These are phyloP conservation scores for Lactarius psammicola DNA, from an alignment of 768 basidiomycete genomes.

Conservation along the genomic window DNA sequence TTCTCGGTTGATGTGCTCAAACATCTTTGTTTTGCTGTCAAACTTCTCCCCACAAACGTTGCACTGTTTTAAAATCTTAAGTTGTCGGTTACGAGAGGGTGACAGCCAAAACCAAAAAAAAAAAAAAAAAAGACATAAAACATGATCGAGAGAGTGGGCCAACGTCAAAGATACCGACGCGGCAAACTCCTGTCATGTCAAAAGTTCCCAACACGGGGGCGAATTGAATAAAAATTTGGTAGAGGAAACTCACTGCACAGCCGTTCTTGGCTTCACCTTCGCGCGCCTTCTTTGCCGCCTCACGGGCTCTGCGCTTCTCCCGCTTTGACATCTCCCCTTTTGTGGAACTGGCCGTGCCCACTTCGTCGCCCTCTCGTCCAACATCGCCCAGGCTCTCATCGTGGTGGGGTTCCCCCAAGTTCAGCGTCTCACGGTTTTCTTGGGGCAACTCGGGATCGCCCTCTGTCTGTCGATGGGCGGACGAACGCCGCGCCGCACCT, in stretches of 20 bases:
- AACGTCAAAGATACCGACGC: not conserved
- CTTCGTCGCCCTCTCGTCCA: constrained; percentile 17
- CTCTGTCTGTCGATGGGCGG: not conserved
- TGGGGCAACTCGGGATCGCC: not conserved
- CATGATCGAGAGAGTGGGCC: constrained; percentile 8
- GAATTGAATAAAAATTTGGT: constrained; percentile 10
- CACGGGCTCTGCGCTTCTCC: constrained; percentile 75
- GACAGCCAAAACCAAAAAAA: not conserved
- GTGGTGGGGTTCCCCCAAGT: not conserved
- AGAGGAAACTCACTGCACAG: constrained; percentile 14
- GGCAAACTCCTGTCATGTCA: not conserved
- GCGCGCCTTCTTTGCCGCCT: constrained; percentile 63
- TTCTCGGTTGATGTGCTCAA: constrained; percentile 64
- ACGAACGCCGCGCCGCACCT: constrained; percentile 1
- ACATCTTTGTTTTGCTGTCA: constrained; percentile 68
- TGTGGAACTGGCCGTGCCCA: constrained; percentile 18
- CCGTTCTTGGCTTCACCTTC: constrained; percentile 22
- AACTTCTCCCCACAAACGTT: constrained; percentile 68
- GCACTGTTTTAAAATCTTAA: constrained; percentile 43
- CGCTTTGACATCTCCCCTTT: constrained; percentile 59
- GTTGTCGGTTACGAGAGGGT: constrained; percentile 6
- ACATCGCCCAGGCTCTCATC: constrained; percentile 21
- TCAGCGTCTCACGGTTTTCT: constrained; percentile 13
- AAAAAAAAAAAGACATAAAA: not conserved
- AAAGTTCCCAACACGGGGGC: not conserved